Percentiles rank a stretch among this genome's conserved stretches.
Evolutionary conservation across 2,329 filamentous ascomycete genomes (phyloP).

Genomic region (Bipolaris sorokiniana): DNA sequence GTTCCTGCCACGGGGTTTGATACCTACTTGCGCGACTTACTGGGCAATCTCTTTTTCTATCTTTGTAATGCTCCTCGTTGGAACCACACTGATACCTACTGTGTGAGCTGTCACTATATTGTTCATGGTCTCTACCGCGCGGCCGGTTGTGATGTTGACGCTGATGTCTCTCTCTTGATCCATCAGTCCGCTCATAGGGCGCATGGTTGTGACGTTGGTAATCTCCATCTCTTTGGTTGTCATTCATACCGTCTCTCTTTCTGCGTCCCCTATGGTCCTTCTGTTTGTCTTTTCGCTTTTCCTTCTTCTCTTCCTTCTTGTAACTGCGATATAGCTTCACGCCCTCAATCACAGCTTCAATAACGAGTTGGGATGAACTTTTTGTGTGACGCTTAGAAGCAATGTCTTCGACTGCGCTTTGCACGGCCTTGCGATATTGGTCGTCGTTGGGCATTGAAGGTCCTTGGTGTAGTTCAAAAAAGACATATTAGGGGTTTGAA

Average conservation of each 20-base stretch:
- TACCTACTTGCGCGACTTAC: not conserved
- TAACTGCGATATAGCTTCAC: conserved; percentile 25
- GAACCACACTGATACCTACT: not conserved
- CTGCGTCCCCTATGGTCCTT: not conserved
- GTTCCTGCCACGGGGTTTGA: conserved; percentile 5
- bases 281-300: conserved; percentile 4
- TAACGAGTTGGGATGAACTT: conserved; percentile 19
- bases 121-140: not conserved
- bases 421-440: conserved; percentile 21
- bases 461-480: not conserved
- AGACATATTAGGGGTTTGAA: not conserved
- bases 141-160: conserved; percentile 1
- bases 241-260: not conserved
- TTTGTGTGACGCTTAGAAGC: conserved; percentile 14
- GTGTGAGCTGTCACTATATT: not conserved
- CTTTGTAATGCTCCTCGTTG: not conserved
- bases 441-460: conserved; percentile 16
- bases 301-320: conserved; percentile 17
- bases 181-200: not conserved
- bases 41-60: not conserved
- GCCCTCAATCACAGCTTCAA: conserved; percentile 31
- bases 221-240: not conserved
- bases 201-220: not conserved
- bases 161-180: not conserved
- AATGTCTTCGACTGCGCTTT: conserved; percentile 22